phyloP scores from a whole-genome alignment of 2,329 filamentous ascomycete genomes.

The Cadophora gregata region DNA sequence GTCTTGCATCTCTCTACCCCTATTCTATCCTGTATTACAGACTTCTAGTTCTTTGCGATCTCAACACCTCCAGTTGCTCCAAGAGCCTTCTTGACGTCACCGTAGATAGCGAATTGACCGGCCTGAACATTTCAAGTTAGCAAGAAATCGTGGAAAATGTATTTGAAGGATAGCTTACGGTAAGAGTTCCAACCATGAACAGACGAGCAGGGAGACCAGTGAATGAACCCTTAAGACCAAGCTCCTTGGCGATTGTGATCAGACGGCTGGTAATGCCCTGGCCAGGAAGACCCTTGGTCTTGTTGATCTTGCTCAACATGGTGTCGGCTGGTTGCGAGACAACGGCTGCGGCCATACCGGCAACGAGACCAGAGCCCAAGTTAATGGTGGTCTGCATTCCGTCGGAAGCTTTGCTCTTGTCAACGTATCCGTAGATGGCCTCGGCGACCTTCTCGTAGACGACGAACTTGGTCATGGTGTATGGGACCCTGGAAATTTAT shows the following conservation, averaged over 20 bases:
- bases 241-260: conserved; percentile 87
- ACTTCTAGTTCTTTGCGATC: conserved; percentile 55
- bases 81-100: conserved; percentile 71
- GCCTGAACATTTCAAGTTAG: conserved; percentile 64
- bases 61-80: conserved; percentile 80
- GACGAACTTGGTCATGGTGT: conserved; percentile 96
- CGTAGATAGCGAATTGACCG: conserved; percentile 90
- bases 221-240: conserved; percentile 80
- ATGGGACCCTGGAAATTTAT: conserved; percentile 69
- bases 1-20: not conserved
- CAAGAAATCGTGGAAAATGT: conserved; percentile 8
- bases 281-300: conserved; percentile 86
- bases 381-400: conserved; percentile 80
- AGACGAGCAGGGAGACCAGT: conserved; percentile 81
- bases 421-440: conserved; percentile 68
- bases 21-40: conserved; percentile 25
- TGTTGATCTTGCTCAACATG: conserved; percentile 97
- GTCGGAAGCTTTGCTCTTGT: conserved; percentile 73
- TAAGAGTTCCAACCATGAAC: conserved; percentile 60
- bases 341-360: conserved; percentile 85
- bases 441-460: conserved; percentile 90
- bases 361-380: conserved; percentile 77
- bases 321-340: conserved; percentile 91
- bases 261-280: conserved; percentile 81
- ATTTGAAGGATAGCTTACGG: conserved; percentile 28